phyloP scores from a whole-genome alignment of 768 basidiomycete species.

The Tricholoma terreum region DNA sequence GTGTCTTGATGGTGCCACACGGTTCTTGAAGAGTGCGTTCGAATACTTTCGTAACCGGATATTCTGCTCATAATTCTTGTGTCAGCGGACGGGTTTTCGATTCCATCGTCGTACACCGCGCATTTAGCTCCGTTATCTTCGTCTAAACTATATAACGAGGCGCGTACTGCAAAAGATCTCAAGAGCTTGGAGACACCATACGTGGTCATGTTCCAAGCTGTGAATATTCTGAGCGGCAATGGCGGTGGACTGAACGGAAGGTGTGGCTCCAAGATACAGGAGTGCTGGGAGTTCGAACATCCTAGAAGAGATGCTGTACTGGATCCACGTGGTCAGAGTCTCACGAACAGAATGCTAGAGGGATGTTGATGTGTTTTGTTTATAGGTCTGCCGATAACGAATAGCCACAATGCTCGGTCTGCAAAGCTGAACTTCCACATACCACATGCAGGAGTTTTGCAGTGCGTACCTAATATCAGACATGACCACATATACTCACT shows the following conservation, averaged over 20 bases:
- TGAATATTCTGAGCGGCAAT: conserved; percentile 82
- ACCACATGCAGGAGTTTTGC: conserved; percentile 89
- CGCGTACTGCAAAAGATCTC: conserved; percentile 57
- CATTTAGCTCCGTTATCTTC: conserved; percentile 93
- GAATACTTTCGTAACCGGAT: neutral
- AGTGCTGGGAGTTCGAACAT: conserved; percentile 98
- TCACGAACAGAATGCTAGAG: neutral
- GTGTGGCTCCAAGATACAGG: conserved; percentile 84
- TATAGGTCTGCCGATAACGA: conserved; percentile 88
- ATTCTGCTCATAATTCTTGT: neutral
- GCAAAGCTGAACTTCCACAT: conserved; percentile 87
- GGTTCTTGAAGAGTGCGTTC: conserved; percentile 86
- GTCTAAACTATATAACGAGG: conserved; percentile 87
- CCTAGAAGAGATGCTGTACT: conserved; percentile 78
- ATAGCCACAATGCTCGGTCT: conserved; percentile 91
- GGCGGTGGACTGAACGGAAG: conserved; percentile 57
- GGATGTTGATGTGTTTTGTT: neutral
- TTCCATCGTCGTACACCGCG: conserved; percentile 94
- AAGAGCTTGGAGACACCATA: conserved; percentile 92
- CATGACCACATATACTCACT: neutral
- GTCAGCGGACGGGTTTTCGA: conserved; percentile 88
- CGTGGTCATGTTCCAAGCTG: conserved; percentile 97
- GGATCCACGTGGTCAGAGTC: conserved; percentile 59
- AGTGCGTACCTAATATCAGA: conserved; percentile 40
- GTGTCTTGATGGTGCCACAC: conserved; percentile 92